phyloP scores from a whole-genome alignment of 148 eudicot genomes.

The Fallopia convolvulus region DNA sequence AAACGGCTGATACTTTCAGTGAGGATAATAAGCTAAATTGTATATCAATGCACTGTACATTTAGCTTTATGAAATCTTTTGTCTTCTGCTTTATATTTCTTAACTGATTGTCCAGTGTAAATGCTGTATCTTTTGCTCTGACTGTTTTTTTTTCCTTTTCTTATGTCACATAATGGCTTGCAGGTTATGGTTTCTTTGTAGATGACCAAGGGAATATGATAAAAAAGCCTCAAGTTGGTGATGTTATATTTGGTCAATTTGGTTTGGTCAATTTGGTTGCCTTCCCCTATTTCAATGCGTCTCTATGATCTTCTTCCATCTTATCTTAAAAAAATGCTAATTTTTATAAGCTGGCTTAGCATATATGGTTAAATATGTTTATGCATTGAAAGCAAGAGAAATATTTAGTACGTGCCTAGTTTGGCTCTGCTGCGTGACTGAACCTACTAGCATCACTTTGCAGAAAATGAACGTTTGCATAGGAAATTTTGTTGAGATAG shows the following conservation, averaged over 20 bases:
- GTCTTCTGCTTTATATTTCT: not conserved
- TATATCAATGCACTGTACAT: not conserved
- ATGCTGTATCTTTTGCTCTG: not conserved
- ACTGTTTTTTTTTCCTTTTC: not conserved
- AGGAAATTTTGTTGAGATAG: conserved; percentile 86
- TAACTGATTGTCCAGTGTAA: not conserved
- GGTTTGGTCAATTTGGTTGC: not conserved
- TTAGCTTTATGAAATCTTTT: not conserved
- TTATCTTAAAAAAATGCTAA: not conserved
- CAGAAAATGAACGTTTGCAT: conserved; percentile 59
- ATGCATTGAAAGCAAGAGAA: not conserved
- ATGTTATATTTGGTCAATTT: conserved; percentile 7
- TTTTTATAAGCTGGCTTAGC: not conserved
- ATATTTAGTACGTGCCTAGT: not conserved
- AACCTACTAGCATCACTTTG: conserved; percentile 3
- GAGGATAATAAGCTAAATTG: not conserved
- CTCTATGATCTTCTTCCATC: conserved; percentile 5
- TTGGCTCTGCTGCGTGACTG: not conserved
- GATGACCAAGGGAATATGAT: conserved; percentile 66
- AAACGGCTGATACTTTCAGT: not conserved
- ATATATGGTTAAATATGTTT: not conserved
- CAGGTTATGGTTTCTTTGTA: conserved; percentile 88
- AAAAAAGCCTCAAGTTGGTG: conserved; percentile 85
- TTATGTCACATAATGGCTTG: conserved; percentile 14
- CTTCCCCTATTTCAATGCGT: not conserved